Conservation (phyloP, 768 basidiomycete species). For the Pulveroboletus sp. region DNA sequence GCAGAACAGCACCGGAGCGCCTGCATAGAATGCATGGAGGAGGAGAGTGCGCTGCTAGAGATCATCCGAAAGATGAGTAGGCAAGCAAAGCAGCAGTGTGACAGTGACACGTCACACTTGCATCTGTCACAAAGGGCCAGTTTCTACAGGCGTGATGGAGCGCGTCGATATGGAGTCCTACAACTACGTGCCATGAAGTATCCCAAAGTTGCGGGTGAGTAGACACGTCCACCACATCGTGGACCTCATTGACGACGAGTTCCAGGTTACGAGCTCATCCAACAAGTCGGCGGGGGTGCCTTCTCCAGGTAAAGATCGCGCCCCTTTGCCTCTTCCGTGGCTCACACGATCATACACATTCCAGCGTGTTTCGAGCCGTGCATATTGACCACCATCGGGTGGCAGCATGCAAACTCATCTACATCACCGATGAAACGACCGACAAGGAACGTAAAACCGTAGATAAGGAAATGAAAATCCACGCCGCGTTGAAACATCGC, state of each 20-base stretch:
- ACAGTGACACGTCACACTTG: constrained; percentile 16
- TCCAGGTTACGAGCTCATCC: constrained; percentile 63
- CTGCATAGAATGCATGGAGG: too few relatives aligned
- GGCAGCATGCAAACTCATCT: constrained; percentile 85
- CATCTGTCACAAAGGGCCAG: constrained; percentile 22
- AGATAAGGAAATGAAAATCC: constrained; percentile 91
- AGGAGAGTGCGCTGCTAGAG: too few relatives aligned
- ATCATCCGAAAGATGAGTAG: too few relatives aligned
- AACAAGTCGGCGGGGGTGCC: constrained; percentile 82
- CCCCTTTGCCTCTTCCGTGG: not conserved
- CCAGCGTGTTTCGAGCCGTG: constrained; percentile 80
- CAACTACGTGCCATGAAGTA: constrained; percentile 25
- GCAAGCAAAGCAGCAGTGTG: not conserved
- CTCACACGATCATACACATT: not conserved
- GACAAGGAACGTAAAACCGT: constrained; percentile 71
- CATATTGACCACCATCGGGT: constrained; percentile 59
- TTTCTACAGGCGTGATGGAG: not conserved
- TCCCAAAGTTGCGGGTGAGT: constrained; percentile 29
- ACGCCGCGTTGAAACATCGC: constrained; percentile 68
- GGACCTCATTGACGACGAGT: not conserved
- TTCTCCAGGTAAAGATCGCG: constrained; percentile 62
- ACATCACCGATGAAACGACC: constrained; percentile 57
- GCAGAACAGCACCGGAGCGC: too few relatives aligned
- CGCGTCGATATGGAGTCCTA: constrained; percentile 7
- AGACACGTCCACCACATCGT: not conserved